Evolutionary conservation across 306 rosid genomes (phyloP), one percentile per base, ranked within the genome.

Genomic region (Vicia villosa): DNA sequence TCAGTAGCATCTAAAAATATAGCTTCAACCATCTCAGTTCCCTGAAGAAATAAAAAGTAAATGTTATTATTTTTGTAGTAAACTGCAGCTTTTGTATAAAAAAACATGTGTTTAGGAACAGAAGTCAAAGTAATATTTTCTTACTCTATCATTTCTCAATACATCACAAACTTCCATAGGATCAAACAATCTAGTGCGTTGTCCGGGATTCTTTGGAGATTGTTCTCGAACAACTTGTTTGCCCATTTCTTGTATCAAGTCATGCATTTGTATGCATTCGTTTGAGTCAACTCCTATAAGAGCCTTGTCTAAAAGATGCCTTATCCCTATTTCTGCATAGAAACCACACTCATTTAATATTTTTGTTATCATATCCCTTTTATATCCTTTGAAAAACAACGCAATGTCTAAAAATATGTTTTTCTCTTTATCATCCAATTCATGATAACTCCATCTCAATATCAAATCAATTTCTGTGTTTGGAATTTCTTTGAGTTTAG

Each of bases 231-330:
- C 63, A n/a, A 78, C 26, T 20, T 43, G 17, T 15, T 12, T 11
- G 7, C 78, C 87, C 72, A 73, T 57, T 13, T 59, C 26, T 10
- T 76, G 80, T 11, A 79, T 21, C 43, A 73, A 4, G 13, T 68
- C 82, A 28, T 77, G 83, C 74, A 70, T 70, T 21, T 40, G 6
- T 70, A 70, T 70, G 30, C 14, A 0, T 5, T 57, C 13, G 3
- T 26, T 0, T 9, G 1, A 8, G 1, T 30, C 59, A 4, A 52
- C 32, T 0, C n/a, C 30, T 46, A 83, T 28, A 3, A 82, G 77
- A 19, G 60, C 66, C 28, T 66, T 78, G 4, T 66, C 73, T 30
- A 52, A 1, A 2, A 82, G 71, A 1, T 1, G 26, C 2, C 15
- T 7, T 24, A 82, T 43, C 8, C 59, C 75, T 20, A 37, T 52